Evolutionary conservation across 768 basidiomycete species (phyloP), one percentile per base, ranked within the genome.

Genomic region (Agaricus bisporus): DNA sequence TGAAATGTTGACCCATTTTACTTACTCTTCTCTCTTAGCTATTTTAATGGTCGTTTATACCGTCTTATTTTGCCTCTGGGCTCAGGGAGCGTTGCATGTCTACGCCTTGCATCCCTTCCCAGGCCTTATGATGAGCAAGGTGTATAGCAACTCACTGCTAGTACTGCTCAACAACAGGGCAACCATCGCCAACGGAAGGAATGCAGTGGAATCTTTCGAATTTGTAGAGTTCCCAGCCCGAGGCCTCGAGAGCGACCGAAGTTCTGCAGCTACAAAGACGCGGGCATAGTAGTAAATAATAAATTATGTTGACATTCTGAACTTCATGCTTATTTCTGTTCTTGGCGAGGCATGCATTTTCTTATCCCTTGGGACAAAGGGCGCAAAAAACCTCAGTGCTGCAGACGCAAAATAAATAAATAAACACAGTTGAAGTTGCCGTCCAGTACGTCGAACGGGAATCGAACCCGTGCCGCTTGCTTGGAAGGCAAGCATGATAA

Each of bases 401-500:
- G n/a, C n/a, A n/a, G n/a, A n/a, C n/a, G n/a, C n/a, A n/a, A n/a
- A n/a, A n/a, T n/a, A n/a, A n/a, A n/a, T n/a, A n/a, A n/a, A n/a
- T n/a, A n/a, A n/a, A n/a, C n/a, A n/a, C n/a, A n/a, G n/a, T n/a
- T n/a, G n/a, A n/a, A n/a, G n/a, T n/a, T n/a, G n/a, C n/a, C n/a
- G 15, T 29, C 29, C 22, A 48, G 15, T 51, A 51, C 51, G 51
- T 45, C 51, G 51, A 52, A 52, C 51, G 51, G 51, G 51, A 52
- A 52, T 52, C 51, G 51, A 52, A 52, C 51, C 51, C 51, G 51
- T 52, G 51, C 51, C 51, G 51, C 51, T 52, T 52, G 51, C 51
- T 52, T 87, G 85, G 86, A 87, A 87, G 85, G 84, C 85, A 87
- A 87, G 86, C 85, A 88, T 88, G 85, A 87, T 88, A 88, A 86